Evolutionary conservation across 805 yeast genomes (phyloP).

Genomic region (Lachancea dasiensis): DNA sequence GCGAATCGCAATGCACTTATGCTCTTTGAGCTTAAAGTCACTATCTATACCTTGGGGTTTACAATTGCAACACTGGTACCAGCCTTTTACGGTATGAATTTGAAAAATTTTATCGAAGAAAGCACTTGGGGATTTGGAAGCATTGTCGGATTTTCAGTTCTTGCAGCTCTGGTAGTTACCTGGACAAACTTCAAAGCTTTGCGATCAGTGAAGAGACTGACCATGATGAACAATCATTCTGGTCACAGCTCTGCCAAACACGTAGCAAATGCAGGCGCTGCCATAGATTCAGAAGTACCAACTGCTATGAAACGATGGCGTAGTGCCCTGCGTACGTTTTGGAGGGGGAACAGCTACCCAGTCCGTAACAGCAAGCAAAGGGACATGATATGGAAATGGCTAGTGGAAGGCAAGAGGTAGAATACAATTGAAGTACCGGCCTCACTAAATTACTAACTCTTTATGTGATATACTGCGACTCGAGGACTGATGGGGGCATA

Average conservation of each 20-base stretch:
- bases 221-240: slow-evolving; percentile 44
- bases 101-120: slow-evolving; percentile 72
- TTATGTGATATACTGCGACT: background rate
- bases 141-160: slow-evolving; percentile 46
- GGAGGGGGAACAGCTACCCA: slow-evolving; percentile 20
- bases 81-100: slow-evolving; percentile 85
- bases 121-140: slow-evolving; percentile 55
- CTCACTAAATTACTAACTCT: background rate
- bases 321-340: slow-evolving; percentile 7
- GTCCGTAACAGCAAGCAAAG: slow-evolving; percentile 32
- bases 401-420: slow-evolving; percentile 40
- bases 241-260: slow-evolving; percentile 25
- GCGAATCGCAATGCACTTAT: slow-evolving; percentile 86
- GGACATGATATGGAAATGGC: slow-evolving; percentile 52
- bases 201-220: slow-evolving; percentile 56
- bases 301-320: slow-evolving; percentile 19
- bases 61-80: slow-evolving; percentile 82
- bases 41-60: slow-evolving; percentile 78
- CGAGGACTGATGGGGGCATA: background rate
- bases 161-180: slow-evolving; percentile 52
- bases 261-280: slow-evolving; percentile 15
- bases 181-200: slow-evolving; percentile 50
- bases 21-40: slow-evolving; percentile 76
- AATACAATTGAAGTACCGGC: background rate
- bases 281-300: slow-evolving; percentile 18